phyloP scores from a whole-genome alignment of 306 rosid species.

The Rubus parviflorus region DNA sequence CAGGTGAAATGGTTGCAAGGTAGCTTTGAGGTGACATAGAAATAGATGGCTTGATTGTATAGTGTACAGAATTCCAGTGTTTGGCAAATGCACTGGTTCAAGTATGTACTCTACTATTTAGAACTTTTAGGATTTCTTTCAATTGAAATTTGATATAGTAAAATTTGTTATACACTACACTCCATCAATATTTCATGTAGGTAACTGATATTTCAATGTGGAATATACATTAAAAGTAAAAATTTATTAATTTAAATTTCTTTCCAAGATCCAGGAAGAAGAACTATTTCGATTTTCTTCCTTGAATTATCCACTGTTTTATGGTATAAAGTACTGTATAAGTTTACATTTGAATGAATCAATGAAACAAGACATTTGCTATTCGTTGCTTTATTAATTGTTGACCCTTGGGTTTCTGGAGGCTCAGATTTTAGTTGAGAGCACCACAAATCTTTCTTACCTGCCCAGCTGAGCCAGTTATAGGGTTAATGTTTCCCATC shows the following conservation, averaged over 20 bases:
- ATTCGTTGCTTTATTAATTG: neutral
- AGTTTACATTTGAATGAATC: neutral
- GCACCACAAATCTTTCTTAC: conserved; percentile 32
- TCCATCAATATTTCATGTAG: neutral
- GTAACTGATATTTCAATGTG: neutral
- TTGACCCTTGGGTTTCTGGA: neutral
- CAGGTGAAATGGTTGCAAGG: conserved; percentile 61
- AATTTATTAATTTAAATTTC: neutral
- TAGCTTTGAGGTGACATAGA: conserved; percentile 30
- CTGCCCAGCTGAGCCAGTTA: conserved; percentile 27
- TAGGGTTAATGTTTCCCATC: conserved; percentile 32
- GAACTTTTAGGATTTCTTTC: neutral
- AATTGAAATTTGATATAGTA: neutral
- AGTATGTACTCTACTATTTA: neutral
- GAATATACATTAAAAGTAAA: neutral
- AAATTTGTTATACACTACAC: neutral
- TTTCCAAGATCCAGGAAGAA: neutral
- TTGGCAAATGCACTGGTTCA: conserved; percentile 10
- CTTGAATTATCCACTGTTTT: neutral
- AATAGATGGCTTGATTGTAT: neutral
- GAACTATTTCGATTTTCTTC: neutral
- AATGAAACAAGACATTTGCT: neutral
- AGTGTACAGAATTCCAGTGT: conserved; percentile 3
- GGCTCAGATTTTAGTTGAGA: conserved; percentile 15
- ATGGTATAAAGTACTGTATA: neutral